Evolutionary conservation across 164 flowering plant species (phyloP).

Genomic region (Vitis labrusca): DNA sequence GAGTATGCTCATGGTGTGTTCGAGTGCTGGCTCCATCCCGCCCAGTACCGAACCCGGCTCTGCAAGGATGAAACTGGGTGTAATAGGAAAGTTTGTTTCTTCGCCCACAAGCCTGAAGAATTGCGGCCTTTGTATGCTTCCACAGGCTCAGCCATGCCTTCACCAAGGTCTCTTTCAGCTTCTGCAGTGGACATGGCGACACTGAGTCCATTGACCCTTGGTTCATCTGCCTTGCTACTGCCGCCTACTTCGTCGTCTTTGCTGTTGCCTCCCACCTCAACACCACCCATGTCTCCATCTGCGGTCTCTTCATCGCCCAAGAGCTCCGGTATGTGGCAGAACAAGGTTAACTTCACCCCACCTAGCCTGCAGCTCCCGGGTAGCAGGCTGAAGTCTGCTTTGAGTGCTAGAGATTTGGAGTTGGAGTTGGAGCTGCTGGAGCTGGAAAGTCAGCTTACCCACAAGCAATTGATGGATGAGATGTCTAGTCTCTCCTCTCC

Average conservation of each 20-base stretch:
- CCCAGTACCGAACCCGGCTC: conserved; percentile 83
- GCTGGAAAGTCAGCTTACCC: conserved; percentile 37
- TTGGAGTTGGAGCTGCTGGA: conserved; percentile 66
- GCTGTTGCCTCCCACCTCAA: conserved; percentile 44
- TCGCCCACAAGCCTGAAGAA: conserved; percentile 85
- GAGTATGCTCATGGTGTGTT: conserved; percentile 97
- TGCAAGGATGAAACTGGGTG: conserved; percentile 93
- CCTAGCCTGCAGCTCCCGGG: conserved; percentile 82
- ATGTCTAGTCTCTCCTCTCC: conserved; percentile 55
- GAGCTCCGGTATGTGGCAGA: conserved; percentile 56
- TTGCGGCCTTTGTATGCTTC: conserved; percentile 84
- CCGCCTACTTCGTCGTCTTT: conserved; percentile 26
- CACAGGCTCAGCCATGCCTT: conserved; percentile 85
- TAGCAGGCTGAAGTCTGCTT: conserved; percentile 65
- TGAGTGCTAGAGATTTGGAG: conserved; percentile 74
- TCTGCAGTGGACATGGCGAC: conserved; percentile 40
- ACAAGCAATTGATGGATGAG: conserved; percentile 66
- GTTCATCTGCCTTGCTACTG: conserved; percentile 16
- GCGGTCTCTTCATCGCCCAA: conserved; percentile 50
- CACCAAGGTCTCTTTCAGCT: conserved; percentile 53
- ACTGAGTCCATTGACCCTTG: conserved; percentile 50
- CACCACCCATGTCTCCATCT: conserved; percentile 76
- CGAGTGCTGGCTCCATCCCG: conserved; percentile 96
- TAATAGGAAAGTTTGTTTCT: conserved; percentile 81
- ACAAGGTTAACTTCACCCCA: conserved; percentile 52